phyloP scores from a whole-genome alignment of 2,329 filamentous ascomycete genomes.

The Claviceps sp. region DNA sequence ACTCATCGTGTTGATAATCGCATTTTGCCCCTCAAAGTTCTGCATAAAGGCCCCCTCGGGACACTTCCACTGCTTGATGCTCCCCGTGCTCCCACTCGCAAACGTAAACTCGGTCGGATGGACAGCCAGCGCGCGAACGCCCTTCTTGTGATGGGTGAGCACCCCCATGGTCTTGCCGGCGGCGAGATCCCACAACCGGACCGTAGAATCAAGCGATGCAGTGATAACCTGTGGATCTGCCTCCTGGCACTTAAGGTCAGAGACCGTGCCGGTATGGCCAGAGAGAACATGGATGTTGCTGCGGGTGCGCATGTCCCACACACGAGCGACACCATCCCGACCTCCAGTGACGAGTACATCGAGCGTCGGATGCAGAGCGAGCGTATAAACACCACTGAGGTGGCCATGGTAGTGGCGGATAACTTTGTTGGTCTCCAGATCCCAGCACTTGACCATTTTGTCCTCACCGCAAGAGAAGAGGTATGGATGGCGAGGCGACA shows the following conservation, averaged over 20 bases:
- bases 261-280: conserved; percentile 83
- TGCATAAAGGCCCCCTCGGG: conserved; percentile 98
- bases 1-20: conserved; percentile 86
- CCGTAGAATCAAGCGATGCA: conserved; percentile 81
- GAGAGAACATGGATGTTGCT: conserved; percentile 89
- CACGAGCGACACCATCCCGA: conserved; percentile 81
- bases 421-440: conserved; percentile 98
- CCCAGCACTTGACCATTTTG: conserved; percentile 99
- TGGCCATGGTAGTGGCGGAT: conserved; percentile 97
- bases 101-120: conserved; percentile 96
- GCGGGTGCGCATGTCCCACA: conserved; percentile 97
- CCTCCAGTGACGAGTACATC: conserved; percentile 93
- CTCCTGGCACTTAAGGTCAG: conserved; percentile 84
- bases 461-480: conserved; percentile 97
- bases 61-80: conserved; percentile 99
- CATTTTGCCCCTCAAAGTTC: conserved; percentile 93
- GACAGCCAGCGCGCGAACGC: conserved; percentile 68
- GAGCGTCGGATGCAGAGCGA: conserved; percentile 84
- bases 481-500: conserved; percentile 88
- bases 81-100: conserved; percentile 77
- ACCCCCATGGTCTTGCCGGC: conserved; percentile 95
- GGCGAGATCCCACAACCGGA: conserved; percentile 88
- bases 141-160: conserved; percentile 96
- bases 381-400: conserved; percentile 85
- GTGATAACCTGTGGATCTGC: conserved; percentile 93